These are phyloP conservation scores for Talaromyces sp. DNA, from an alignment of 2,329 filamentous ascomycete species.

Conservation along the genomic window DNA sequence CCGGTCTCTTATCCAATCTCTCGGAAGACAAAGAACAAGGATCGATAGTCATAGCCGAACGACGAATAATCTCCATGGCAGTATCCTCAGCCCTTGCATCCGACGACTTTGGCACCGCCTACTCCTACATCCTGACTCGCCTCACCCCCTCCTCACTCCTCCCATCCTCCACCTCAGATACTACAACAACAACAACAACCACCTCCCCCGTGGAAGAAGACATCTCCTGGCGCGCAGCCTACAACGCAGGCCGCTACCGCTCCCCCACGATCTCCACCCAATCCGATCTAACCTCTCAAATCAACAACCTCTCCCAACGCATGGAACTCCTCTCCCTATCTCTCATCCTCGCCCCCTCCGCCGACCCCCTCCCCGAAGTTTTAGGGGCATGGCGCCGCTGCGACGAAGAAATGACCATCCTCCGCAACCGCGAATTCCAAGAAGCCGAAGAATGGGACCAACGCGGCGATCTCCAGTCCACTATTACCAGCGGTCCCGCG, in stretches of 20 bases:
- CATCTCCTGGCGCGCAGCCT: slow-evolving; percentile 63
- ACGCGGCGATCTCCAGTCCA: slow-evolving; percentile 47
- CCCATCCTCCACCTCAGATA: slow-evolving; percentile 23
- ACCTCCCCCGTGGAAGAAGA: slow-evolving; percentile 49
- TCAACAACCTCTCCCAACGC: slow-evolving; percentile 60
- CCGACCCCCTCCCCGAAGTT: slow-evolving; percentile 59
- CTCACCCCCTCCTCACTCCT: slow-evolving; percentile 44
- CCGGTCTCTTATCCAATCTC: slow-evolving; percentile 36
- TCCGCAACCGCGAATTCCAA: slow-evolving; percentile 55
- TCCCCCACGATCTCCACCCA: slow-evolving; percentile 28
- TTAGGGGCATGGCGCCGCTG: slow-evolving; percentile 62
- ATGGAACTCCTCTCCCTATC: slow-evolving; percentile 65
- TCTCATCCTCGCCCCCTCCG: slow-evolving; percentile 58
- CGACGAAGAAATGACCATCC: slow-evolving; percentile 58
- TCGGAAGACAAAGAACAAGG: slow-evolving; percentile 20
- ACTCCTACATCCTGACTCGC: slow-evolving; percentile 64
- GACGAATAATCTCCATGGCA: slow-evolving; percentile 48
- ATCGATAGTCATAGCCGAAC: slow-evolving; percentile 39
- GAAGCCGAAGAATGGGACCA: slow-evolving; percentile 60
- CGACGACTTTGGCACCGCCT: slow-evolving; percentile 59
- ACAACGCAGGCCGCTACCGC: slow-evolving; percentile 60
- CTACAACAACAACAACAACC: not conserved
- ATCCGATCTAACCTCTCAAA: slow-evolving; percentile 41
- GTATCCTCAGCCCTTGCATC: slow-evolving; percentile 46
- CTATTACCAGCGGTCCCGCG: slow-evolving; percentile 18